Evolutionary conservation across 2,329 filamentous ascomycete species (phyloP).

Genomic region (Fusarium lateritium): DNA sequence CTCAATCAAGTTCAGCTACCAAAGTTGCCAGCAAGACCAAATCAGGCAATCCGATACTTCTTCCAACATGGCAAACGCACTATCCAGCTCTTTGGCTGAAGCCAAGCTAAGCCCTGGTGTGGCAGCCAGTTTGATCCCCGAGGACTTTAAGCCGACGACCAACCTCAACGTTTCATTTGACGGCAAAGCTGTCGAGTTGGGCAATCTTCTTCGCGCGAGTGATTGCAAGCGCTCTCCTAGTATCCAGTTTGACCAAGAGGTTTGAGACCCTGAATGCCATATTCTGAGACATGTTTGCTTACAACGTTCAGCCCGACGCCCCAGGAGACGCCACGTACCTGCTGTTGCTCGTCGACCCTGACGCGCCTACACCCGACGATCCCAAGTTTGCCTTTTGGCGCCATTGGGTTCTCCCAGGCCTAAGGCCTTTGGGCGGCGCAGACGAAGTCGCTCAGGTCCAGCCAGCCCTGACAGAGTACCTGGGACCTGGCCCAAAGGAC

Average conservation of each 20-base stretch:
- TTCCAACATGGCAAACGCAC: constrained; percentile 37
- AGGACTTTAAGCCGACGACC: constrained; percentile 59
- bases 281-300: background rate
- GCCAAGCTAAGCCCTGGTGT: constrained; percentile 59
- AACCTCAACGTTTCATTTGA: constrained; percentile 57
- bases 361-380: constrained; percentile 69
- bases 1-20: constrained; percentile 12
- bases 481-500: constrained; percentile 62
- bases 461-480: constrained; percentile 58
- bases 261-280: constrained; percentile 8
- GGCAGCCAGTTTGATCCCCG: constrained; percentile 58
- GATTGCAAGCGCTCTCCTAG: constrained; percentile 57
- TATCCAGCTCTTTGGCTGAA: constrained; percentile 53
- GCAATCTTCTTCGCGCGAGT: constrained; percentile 58
- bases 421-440: constrained; percentile 52
- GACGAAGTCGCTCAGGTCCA: constrained; percentile 50
- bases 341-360: constrained; percentile 67
- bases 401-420: constrained; percentile 65
- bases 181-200: constrained; percentile 53
- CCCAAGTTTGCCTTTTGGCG: constrained; percentile 70
- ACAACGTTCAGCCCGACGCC: constrained; percentile 39
- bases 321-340: constrained; percentile 57
- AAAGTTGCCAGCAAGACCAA: background rate
- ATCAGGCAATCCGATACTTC: background rate
- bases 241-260: constrained; percentile 56